These are phyloP conservation scores for Chlamydomonas reinhardtii DNA, from an alignment of 163 green algal genomes.

Conservation along the genomic window DNA sequence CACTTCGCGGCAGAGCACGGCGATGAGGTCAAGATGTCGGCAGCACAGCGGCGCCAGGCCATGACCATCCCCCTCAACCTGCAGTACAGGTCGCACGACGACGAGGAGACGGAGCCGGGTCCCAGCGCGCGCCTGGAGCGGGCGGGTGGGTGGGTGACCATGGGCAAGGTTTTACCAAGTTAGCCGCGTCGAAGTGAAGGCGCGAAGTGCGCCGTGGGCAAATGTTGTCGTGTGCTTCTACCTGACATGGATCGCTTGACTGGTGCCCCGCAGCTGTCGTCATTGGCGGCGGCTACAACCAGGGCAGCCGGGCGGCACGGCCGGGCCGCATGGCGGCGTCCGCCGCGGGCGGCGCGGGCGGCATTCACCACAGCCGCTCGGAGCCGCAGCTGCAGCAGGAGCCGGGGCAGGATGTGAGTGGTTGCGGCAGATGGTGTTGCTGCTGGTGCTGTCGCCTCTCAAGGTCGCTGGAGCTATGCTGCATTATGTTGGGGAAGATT, in stretches of 20 bases:
- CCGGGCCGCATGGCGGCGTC: background rate
- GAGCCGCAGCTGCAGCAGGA: conserved; percentile 27
- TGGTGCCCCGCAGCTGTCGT: conserved; percentile 49
- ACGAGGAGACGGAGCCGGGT: conserved; percentile 38
- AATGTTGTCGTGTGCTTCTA: too few species aligned
- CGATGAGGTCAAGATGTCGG: conserved; percentile 74
- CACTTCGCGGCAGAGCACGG: conserved; percentile 81
- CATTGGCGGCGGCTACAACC: conserved; percentile 70
- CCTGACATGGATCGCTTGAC: too few species aligned
- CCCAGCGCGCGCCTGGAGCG: conserved; percentile 32
- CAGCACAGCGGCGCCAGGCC: conserved; percentile 77
- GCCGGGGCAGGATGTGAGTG: conserved; percentile 1
- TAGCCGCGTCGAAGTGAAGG: too few species aligned
- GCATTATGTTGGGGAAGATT: too few species aligned
- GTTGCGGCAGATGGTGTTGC: background rate
- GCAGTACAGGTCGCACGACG: conserved; percentile 46
- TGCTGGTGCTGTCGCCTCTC: conserved; percentile 5
- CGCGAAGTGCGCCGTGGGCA: background rate
- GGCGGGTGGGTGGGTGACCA: conserved; percentile 8
- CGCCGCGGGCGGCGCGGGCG: background rate
- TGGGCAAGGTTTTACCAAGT: too few species aligned
- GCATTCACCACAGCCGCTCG: conserved; percentile 63
- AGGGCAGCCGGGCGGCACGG: conserved; percentile 31
- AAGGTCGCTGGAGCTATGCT: too few species aligned
- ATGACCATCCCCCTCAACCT: conserved; percentile 62